Evolutionary conservation across 495 filamentous ascomycete genomes (phyloP), one percentile per base, ranked within the genome.

Genomic region (Parachaetomium inaequale): DNA sequence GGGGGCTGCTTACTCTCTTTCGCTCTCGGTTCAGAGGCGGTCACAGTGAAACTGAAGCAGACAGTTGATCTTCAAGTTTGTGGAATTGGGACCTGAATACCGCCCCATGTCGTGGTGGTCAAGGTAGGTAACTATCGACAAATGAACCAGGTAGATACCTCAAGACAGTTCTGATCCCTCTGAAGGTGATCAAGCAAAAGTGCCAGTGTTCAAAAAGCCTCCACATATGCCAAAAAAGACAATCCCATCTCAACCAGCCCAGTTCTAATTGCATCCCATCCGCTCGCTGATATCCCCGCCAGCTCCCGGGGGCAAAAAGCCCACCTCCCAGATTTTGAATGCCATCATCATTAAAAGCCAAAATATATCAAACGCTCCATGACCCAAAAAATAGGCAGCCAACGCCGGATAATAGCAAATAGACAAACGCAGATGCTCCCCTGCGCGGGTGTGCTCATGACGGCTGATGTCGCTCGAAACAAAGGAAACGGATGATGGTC

Each of bases 261-360:
- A 31, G 14, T 29, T 31, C 49, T 31, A 51, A 46, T 31, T 32
- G 2, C 49, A n/a, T 31, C 4, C 47, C 47, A 31, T 50, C 47
- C 32, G 21, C 15, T 55, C 50, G 15, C 15, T 55, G 53, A 26
- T 42, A 7, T 19, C 42, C 15, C n/a, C 11, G 31, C 31, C 38
- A 40, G 23, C 45, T 26, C 10, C 23, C 21, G 7, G 10, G 45
- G 14, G 7, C 57, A 26, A 51, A 46, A 46, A 46, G 11, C 7
- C 28, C 10, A 46, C 50, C 42, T 19, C n/a, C n/a, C n/a, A 46
- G 23, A 34, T 23, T 50, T 49, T 55, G 7, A 52, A 57, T 56
- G 61, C 54, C 61, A 31, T 57, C 51, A 11, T 58, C 53, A 56
- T 58, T 32, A 55, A 38, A 55, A 62, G 38, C 28, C 50, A 54